Percentiles rank a stretch among this genome's conserved stretches.
phyloP scores from a whole-genome alignment of 768 basidiomycete genomes.

The Podaxis sp. region DNA sequence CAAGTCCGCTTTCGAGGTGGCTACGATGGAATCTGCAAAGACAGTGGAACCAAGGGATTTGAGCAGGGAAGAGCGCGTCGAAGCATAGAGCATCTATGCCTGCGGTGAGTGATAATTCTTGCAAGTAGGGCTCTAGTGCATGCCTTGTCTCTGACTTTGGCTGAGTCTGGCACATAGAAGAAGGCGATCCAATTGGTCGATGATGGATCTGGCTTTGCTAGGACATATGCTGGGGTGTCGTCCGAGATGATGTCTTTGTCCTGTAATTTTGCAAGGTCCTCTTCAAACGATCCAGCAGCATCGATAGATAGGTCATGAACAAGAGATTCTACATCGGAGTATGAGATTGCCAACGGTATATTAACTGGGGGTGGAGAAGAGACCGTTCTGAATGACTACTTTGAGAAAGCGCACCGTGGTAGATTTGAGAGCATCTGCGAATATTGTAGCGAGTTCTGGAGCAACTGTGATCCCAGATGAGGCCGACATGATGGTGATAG shows the following conservation, averaged over 20 bases:
- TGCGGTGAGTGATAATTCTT: conserved; percentile 2
- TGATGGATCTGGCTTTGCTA: conserved; percentile 62
- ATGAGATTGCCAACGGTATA: conserved; percentile 21
- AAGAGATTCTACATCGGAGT: conserved; percentile 56
- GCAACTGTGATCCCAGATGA: conserved; percentile 71
- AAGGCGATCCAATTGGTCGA: conserved; percentile 70
- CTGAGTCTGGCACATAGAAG: conserved; percentile 80
- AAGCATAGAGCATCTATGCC: conserved; percentile 84
- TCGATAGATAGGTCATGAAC: conserved; percentile 56
- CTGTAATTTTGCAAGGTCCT: conserved; percentile 62
- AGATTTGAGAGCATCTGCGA: conserved; percentile 56
- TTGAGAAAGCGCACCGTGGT: conserved; percentile 69
- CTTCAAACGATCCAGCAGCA: conserved; percentile 49
- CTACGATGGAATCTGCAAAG: conserved; percentile 77
- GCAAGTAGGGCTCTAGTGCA: conserved; percentile 7
- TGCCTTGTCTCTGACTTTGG: conserved; percentile 83
- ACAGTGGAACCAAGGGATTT: conserved; percentile 73
- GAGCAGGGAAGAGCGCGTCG: conserved; percentile 66
- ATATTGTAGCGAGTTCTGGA: conserved; percentile 52
- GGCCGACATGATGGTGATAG: conserved; percentile 57
- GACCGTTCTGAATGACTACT: conserved; percentile 75
- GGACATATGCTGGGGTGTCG: conserved; percentile 70
- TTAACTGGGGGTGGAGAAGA: conserved; percentile 20
- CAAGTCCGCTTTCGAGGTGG: conserved; percentile 68
- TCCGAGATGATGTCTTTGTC: conserved; percentile 52